These are phyloP conservation scores for Microsporum canis DNA, from an alignment of 2,329 filamentous ascomycete genomes.

Conservation along the genomic window DNA sequence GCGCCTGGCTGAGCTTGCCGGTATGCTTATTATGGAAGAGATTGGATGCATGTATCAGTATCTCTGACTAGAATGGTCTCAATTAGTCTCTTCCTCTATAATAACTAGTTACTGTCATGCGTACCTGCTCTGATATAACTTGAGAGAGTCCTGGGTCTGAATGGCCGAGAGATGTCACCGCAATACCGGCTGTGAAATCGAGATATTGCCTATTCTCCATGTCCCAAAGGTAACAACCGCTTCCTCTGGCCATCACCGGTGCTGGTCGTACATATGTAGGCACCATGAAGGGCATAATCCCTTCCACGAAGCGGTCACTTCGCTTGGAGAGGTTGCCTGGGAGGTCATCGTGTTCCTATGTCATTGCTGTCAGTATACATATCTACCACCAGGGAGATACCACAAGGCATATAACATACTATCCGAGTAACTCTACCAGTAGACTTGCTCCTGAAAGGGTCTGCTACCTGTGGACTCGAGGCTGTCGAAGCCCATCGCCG, in stretches of 20 bases:
- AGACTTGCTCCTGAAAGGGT: background rate
- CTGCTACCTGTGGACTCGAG: background rate
- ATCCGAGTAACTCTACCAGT: background rate
- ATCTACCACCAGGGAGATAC: background rate
- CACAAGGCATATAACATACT: background rate
- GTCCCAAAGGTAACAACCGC: conserved; percentile 84
- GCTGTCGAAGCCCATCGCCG: conserved; percentile 17
- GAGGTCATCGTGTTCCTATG: conserved; percentile 51
- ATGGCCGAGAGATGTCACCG: conserved; percentile 86
- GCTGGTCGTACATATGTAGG: conserved; percentile 85
- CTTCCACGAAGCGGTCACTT: conserved; percentile 53
- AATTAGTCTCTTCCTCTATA: background rate
- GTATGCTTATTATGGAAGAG: conserved; percentile 97
- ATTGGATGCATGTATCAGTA: conserved; percentile 84
- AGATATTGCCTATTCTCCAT: conserved; percentile 79
- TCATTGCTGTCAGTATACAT: background rate
- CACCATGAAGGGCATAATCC: conserved; percentile 81
- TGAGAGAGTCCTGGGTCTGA: conserved; percentile 67
- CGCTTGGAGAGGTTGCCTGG: conserved; percentile 54
- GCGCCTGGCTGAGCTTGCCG: conserved; percentile 70
- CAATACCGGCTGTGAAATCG: conserved; percentile 92
- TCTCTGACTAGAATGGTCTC: conserved; percentile 43
- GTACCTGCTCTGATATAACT: conserved; percentile 66
- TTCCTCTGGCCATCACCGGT: conserved; percentile 77
- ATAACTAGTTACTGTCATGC: conserved; percentile 1